phyloP scores from a whole-genome alignment of 495 filamentous ascomycete species.

The Aspergillus bertholletiae region DNA sequence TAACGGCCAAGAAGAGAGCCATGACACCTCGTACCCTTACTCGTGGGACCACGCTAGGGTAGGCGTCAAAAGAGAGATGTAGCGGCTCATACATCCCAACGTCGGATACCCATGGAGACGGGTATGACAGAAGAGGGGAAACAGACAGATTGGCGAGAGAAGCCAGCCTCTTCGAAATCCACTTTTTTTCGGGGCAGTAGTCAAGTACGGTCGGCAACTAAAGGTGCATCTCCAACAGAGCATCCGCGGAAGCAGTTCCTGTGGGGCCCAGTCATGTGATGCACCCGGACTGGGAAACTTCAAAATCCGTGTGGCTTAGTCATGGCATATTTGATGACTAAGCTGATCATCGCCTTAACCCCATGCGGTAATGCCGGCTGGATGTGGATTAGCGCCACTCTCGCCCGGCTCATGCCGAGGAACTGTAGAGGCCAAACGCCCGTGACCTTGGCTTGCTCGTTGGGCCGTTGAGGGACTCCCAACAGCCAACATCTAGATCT shows the following conservation, averaged over 20 bases:
- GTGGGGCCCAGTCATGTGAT: background rate
- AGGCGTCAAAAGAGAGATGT: constrained; percentile 45
- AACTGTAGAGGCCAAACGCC: constrained; percentile 4
- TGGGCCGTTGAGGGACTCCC: constrained; percentile 16
- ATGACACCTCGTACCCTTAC: constrained; percentile 49
- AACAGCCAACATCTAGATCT: background rate
- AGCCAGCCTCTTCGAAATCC: background rate
- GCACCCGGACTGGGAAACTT: background rate
- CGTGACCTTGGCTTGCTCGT: constrained; percentile 11
- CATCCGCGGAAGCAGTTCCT: background rate
- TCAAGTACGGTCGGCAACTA: background rate
- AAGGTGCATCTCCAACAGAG: background rate
- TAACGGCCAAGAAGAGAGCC: constrained; percentile 47
- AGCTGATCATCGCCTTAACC: background rate
- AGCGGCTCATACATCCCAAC: constrained; percentile 51
- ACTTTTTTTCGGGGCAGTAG: background rate
- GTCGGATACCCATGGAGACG: constrained; percentile 36
- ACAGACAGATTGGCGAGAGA: constrained; percentile 6
- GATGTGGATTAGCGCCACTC: constrained; percentile 5
- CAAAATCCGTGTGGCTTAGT: background rate
- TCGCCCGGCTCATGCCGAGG: constrained; percentile 3
- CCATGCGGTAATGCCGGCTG: background rate
- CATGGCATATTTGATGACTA: background rate
- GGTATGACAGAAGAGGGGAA: constrained; percentile 19
- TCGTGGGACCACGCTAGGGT: constrained; percentile 45